These are phyloP conservation scores for Kazachstania sp. DNA, from an alignment of 1,139 yeast species.

Conservation along the genomic window DNA sequence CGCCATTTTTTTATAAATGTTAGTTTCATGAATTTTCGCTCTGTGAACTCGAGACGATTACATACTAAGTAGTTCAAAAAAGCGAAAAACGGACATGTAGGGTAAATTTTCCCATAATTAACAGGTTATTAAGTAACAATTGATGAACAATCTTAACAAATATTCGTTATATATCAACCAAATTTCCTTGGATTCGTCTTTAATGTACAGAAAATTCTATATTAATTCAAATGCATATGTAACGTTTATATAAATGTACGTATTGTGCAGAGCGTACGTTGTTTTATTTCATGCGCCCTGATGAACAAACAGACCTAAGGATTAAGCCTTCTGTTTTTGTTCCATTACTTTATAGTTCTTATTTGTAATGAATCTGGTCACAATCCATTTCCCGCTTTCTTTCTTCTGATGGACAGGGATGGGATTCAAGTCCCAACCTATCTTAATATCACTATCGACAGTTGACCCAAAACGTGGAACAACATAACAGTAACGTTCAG, in stretches of 20 bases:
- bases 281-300: neutral
- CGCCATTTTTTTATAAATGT: neutral
- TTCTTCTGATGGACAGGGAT: slow-evolving; percentile 64
- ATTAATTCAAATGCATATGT: no score
- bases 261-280: neutral
- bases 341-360: slow-evolving; percentile 18
- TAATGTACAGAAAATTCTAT: no score
- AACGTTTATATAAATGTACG: no score
- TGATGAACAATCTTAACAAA: no score
- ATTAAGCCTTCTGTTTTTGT: slow-evolving; percentile 4
- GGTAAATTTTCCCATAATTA: no score
- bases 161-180: no score
- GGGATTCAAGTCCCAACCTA: slow-evolving; percentile 92
- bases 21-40: no score
- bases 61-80: no score
- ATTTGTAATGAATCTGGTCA: slow-evolving; percentile 26
- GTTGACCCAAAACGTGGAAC: slow-evolving; percentile 86
- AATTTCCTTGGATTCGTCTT: no score
- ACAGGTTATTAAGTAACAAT: no score
- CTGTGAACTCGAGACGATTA: no score
- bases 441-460: slow-evolving; percentile 63
- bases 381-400: slow-evolving; percentile 52
- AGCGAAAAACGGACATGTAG: no score
- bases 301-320: neutral
- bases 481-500: slow-evolving; percentile 77